These are phyloP conservation scores for Aspergillus clavatus DNA, from an alignment of 2,329 filamentous ascomycete species.

Conservation along the genomic window DNA sequence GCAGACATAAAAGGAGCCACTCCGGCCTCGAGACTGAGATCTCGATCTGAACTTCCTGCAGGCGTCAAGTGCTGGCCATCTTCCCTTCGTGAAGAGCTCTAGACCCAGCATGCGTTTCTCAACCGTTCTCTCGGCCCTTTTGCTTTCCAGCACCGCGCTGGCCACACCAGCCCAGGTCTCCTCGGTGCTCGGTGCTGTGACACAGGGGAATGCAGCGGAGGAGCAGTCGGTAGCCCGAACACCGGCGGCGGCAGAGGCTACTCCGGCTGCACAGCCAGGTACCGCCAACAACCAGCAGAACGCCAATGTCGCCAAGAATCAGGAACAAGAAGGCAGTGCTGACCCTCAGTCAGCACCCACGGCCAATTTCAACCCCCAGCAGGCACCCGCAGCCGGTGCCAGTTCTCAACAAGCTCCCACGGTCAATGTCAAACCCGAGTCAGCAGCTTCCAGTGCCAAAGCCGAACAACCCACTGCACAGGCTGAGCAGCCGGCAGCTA, in stretches of 20 bases:
- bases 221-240: constrained; percentile 13
- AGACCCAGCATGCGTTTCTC: constrained; percentile 21
- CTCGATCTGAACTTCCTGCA: constrained; percentile 4
- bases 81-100: constrained; percentile 11
- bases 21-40: constrained; percentile 7
- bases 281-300: constrained; percentile 3
- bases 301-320: constrained; percentile 1
- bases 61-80: constrained; percentile 15
- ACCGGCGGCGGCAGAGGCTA: constrained; percentile 5
- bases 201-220: constrained; percentile 10
- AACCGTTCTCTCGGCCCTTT: constrained; percentile 15
- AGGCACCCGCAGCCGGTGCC: not conserved
- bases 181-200: constrained; percentile 10
- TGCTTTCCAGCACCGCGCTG: constrained; percentile 21
- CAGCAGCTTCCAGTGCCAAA: not conserved
- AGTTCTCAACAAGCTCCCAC: no score
- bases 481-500: no score
- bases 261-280: constrained; percentile 3
- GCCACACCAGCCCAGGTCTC: constrained; percentile 18
- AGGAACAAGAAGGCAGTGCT: not conserved
- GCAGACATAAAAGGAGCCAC: constrained; percentile 15
- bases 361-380: no score
- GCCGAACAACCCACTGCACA: not conserved
- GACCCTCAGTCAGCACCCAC: constrained; percentile 5
- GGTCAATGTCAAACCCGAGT: no score